Evolutionary conservation across 768 basidiomycete species (phyloP).

Genomic region (Mrakia blollopis): DNA sequence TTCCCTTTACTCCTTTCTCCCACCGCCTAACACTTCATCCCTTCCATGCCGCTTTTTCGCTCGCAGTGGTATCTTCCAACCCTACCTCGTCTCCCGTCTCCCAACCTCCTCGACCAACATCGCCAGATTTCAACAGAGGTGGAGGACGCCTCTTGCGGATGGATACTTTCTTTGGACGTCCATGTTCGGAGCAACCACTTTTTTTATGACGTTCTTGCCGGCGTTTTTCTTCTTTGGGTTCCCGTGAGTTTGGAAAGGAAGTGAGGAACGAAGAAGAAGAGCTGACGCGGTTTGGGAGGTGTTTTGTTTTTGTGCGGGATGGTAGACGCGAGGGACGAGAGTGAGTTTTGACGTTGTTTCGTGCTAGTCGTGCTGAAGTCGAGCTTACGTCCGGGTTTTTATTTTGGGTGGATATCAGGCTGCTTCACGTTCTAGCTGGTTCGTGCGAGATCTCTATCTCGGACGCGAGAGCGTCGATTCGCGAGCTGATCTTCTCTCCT

Average conservation of each 20-base stretch:
- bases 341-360: not conserved
- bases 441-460: not conserved
- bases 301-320: not conserved
- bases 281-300: not conserved
- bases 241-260: constrained; percentile 54
- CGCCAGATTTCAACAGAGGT: constrained; percentile 1
- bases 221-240: constrained; percentile 84
- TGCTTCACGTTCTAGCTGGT: constrained; percentile 57
- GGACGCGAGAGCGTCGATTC: constrained; percentile 39
- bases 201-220: constrained; percentile 87
- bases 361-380: not conserved
- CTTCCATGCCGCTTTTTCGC: no score
- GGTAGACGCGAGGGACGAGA: constrained; percentile 21
- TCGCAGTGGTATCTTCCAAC: not conserved
- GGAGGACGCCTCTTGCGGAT: constrained; percentile 11
- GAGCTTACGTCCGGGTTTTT: no score
- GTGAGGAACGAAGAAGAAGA: not conserved
- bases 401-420: constrained; percentile 31
- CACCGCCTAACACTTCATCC: no score
- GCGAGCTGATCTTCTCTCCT: constrained; percentile 51
- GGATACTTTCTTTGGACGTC: constrained; percentile 24
- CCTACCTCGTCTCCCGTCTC: constrained; percentile 12
- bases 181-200: constrained; percentile 44
- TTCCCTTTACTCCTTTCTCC: not conserved
- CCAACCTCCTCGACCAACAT: constrained; percentile 12